Conservation (phyloP, 2,329 filamentous ascomycete species). For the Pyrenophora graminea region DNA sequence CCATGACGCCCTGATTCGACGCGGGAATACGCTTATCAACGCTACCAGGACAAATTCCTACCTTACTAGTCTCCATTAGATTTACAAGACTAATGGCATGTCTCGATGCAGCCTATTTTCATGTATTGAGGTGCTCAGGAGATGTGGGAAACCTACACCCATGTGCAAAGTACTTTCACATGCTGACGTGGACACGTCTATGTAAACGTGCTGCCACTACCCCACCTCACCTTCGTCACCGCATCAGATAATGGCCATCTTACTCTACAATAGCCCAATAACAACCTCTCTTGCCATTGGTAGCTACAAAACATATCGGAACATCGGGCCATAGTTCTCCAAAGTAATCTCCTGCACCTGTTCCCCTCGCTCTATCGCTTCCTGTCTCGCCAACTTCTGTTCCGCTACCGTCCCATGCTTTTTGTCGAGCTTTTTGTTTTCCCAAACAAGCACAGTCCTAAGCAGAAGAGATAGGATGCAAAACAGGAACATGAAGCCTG, state of each 20-base stretch:
- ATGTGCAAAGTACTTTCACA: not conserved
- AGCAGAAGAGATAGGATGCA: conserved; percentile 36
- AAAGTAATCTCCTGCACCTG: conserved; percentile 22
- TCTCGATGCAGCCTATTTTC: not conserved
- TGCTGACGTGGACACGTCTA: not conserved
- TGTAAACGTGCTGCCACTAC: not conserved
- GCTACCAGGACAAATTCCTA: not conserved
- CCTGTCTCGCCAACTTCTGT: conserved; percentile 29
- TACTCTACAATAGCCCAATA: not conserved
- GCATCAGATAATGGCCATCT: not conserved
- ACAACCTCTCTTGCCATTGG: not conserved
- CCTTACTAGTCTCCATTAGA: conserved; percentile 2
- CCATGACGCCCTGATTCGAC: conserved; percentile 6
- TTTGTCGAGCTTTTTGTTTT: conserved; percentile 44
- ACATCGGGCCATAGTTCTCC: conserved; percentile 44
- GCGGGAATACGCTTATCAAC: not conserved
- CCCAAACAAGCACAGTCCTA: conserved; percentile 40
- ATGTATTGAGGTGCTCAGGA: too few relatives aligned
- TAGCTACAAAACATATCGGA: conserved; percentile 38
- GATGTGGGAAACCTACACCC: too few relatives aligned
- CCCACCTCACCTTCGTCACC: not conserved
- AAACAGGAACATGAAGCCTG: conserved; percentile 46
- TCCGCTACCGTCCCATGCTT: conserved; percentile 38
- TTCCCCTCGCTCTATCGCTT: conserved; percentile 20
- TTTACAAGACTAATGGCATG: not conserved